phyloP scores from a whole-genome alignment of 345 rosid species.

The Ricinus communis region DNA sequence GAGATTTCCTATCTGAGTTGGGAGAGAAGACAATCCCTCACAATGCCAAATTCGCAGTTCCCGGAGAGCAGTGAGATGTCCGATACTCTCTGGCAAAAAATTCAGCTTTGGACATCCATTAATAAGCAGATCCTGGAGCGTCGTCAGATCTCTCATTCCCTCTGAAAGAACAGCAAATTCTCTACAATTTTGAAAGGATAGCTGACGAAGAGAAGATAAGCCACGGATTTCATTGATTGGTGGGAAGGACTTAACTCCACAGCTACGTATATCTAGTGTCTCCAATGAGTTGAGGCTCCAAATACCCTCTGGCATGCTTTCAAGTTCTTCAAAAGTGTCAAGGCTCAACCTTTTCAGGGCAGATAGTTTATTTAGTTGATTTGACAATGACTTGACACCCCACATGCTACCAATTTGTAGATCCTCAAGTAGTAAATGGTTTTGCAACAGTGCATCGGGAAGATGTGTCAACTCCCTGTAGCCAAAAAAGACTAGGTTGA shows the following conservation, averaged over 20 bases:
- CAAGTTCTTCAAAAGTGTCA: not conserved
- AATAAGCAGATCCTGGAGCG: not conserved
- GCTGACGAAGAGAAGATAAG: not conserved
- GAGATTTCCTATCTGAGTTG: constrained; percentile 5
- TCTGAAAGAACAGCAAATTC: not conserved
- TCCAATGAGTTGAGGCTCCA: constrained; percentile 3
- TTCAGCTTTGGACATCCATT: not conserved
- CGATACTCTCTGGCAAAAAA: not conserved
- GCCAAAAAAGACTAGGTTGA: not conserved
- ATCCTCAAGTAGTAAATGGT: not conserved
- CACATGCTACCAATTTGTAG: not conserved
- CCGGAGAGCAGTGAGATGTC: constrained; percentile 1
- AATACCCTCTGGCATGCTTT: constrained; percentile 17
- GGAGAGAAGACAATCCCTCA: constrained; percentile 4
- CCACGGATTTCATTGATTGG: not conserved
- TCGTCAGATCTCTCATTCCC: not conserved
- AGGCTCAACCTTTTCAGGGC: not conserved
- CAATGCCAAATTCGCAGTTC: not conserved
- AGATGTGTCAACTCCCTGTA: not conserved
- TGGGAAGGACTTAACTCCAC: not conserved
- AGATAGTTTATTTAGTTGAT: constrained; percentile 11
- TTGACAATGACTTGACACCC: not conserved
- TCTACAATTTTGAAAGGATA: not conserved
- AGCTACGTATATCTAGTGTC: not conserved
- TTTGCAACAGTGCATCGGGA: not conserved